Percentiles rank a stretch among this genome's conserved stretches.
These are phyloP conservation scores for Tilletiopsis washingtonensis DNA, from an alignment of 1,284 basidiomycete species.

Conservation along the genomic window DNA sequence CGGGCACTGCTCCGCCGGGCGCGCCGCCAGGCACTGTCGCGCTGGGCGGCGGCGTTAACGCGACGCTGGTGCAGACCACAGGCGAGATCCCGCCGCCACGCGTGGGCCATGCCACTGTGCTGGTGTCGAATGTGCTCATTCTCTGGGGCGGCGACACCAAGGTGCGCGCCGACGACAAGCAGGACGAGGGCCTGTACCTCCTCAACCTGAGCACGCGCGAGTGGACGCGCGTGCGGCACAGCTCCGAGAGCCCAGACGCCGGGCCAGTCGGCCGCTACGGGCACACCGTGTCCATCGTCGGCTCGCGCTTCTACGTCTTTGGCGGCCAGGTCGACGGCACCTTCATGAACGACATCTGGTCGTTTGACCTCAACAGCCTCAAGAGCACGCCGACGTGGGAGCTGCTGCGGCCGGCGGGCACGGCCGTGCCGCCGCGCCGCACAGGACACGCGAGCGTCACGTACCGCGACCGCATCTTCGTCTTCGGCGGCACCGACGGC, in stretches of 20 bases:
- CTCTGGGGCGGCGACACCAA: slow-evolving; percentile 96
- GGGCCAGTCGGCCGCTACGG: slow-evolving; percentile 83
- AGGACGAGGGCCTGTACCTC: slow-evolving; percentile 91
- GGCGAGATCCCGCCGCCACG: slow-evolving; percentile 83
- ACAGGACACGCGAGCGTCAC: slow-evolving; percentile 90
- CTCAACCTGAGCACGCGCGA: slow-evolving; percentile 80
- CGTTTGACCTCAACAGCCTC: slow-evolving; percentile 68
- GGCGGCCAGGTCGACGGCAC: slow-evolving; percentile 81
- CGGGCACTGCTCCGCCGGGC: slow-evolving; percentile 52
- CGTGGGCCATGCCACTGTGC: slow-evolving; percentile 90
- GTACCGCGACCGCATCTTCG: slow-evolving; percentile 69
- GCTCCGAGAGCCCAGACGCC: slow-evolving; percentile 42
- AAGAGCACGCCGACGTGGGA: slow-evolving; percentile 56
- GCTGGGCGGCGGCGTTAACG: slow-evolving; percentile 6
- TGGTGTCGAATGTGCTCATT: slow-evolving; percentile 90
- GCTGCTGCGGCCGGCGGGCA: slow-evolving; percentile 57
- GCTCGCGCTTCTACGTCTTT: slow-evolving; percentile 85
- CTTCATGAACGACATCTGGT: slow-evolving; percentile 93
- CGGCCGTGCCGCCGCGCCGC: slow-evolving; percentile 69
- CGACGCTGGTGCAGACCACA: slow-evolving; percentile 56
- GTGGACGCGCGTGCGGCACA: slow-evolving; percentile 70
- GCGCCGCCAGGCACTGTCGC: slow-evolving; percentile 1
- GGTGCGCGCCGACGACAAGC: slow-evolving; percentile 64
- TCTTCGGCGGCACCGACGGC: slow-evolving; percentile 96
- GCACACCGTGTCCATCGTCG: slow-evolving; percentile 87